phyloP scores from a whole-genome alignment of 23 red algal species.

The Gracilaria domingensis region DNA sequence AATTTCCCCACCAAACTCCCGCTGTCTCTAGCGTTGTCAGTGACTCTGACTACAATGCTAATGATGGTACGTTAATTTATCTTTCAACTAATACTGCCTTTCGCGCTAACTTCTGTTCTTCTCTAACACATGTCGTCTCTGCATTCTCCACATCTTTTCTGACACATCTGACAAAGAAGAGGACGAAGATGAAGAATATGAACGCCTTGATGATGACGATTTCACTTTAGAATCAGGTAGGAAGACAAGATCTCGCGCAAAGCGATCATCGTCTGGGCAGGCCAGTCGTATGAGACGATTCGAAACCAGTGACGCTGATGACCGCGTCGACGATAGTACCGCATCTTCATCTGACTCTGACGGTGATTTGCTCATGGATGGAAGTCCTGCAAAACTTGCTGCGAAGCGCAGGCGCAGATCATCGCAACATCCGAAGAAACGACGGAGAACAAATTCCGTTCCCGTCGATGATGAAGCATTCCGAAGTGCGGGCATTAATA shows the following conservation, averaged over 20 bases:
- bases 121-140: background rate
- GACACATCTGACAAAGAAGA: conserved; percentile 44
- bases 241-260: conserved; percentile 29
- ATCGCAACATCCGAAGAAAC: conserved; percentile 21
- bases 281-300: background rate
- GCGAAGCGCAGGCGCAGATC: background rate
- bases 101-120: background rate
- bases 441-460: conserved; percentile 34
- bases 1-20: conserved; percentile 51
- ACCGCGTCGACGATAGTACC: background rate
- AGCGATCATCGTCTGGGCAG: conserved; percentile 6
- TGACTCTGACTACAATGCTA: conserved; percentile 56
- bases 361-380: conserved; percentile 64
- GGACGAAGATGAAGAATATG: conserved; percentile 52
- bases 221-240: conserved; percentile 30
- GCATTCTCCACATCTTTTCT: background rate
- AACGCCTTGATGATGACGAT: conserved; percentile 71
- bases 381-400: background rate
- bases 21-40: conserved; percentile 32
- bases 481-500: conserved; percentile 49
- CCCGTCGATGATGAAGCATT: conserved; percentile 49
- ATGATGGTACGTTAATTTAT: conserved; percentile 61
- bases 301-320: conserved; percentile 44
- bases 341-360: conserved; percentile 65
- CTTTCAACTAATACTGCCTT: background rate